Evolutionary conservation across 2,329 filamentous ascomycete genomes (phyloP).

Genomic region (Teratosphaeria viscida): DNA sequence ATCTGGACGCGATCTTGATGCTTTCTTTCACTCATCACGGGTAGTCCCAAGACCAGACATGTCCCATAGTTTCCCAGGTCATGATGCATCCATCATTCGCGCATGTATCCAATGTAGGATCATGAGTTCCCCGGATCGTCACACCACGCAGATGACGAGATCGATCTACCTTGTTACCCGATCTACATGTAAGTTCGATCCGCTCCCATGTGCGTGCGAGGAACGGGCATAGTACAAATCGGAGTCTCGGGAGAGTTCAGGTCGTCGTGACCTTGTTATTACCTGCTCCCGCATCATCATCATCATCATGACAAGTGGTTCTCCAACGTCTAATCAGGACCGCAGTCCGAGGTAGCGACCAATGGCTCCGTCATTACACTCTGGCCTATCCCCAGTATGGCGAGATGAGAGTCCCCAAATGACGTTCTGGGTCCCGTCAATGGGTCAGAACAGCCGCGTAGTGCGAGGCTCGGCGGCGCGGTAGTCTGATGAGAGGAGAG

Average conservation of each 20-base stretch:
- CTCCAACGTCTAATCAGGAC: neutral
- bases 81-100: neutral
- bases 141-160: neutral
- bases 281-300: neutral
- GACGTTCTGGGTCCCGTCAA: neutral
- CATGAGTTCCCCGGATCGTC: neutral
- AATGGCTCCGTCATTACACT: neutral
- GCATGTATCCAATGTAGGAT: neutral
- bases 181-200: neutral
- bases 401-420: neutral
- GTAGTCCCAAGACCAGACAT: neutral
- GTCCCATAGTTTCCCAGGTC: neutral
- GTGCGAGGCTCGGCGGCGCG: neutral
- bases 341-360: neutral
- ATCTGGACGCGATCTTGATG: too few species aligned
- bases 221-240: neutral
- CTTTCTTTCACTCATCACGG: neutral
- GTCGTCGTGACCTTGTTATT: too few species aligned
- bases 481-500: neutral
- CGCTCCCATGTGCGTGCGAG: neutral
- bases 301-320: neutral
- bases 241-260: neutral
- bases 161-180: neutral
- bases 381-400: neutral
- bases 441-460: too few species aligned